These are phyloP conservation scores for Pythium chondricola DNA, from an alignment of 352 stramenopile species.

Conservation along the genomic window DNA sequence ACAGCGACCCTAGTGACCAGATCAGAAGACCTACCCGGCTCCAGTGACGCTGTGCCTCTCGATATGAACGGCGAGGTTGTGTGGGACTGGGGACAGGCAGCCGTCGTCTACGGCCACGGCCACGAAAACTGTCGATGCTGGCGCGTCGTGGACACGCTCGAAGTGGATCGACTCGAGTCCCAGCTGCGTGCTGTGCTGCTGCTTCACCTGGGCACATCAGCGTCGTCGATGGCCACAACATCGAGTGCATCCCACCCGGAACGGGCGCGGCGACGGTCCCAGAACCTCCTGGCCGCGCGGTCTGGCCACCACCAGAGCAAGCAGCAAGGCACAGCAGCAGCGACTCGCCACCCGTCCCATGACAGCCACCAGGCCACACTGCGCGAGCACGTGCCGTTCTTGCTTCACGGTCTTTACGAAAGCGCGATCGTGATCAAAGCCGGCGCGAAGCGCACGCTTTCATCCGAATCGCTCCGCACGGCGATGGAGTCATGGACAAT, in stretches of 20 bases:
- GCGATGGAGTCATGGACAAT: slow-evolving; percentile 5
- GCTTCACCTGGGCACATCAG: neutral
- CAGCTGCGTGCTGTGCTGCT: slow-evolving; percentile 19
- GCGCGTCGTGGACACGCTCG: slow-evolving; percentile 23
- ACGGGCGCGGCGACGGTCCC: neutral
- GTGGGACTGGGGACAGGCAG: slow-evolving; percentile 18
- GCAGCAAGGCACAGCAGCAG: neutral
- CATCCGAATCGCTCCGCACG: neutral
- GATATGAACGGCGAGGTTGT: slow-evolving; percentile 2
- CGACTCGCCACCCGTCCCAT: neutral
- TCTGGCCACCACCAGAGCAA: neutral
- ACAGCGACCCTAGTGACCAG: slow-evolving; percentile 4
- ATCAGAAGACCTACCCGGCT: neutral
- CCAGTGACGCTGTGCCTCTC: neutral
- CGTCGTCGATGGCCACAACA: neutral
- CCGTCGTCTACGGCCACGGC: slow-evolving; percentile 10
- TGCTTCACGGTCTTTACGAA: slow-evolving; percentile 8
- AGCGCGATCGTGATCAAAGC: neutral
- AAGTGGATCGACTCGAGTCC: slow-evolving; percentile 28
- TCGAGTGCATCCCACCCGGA: neutral
- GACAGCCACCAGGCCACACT: neutral
- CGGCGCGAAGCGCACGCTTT: neutral
- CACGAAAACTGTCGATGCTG: slow-evolving; percentile 21
- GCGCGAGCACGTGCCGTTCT: slow-evolving; percentile 9
- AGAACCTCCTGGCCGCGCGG: neutral